Conservation (phyloP, 179 eudicot species). For the Drosera spatulata region DNA sequence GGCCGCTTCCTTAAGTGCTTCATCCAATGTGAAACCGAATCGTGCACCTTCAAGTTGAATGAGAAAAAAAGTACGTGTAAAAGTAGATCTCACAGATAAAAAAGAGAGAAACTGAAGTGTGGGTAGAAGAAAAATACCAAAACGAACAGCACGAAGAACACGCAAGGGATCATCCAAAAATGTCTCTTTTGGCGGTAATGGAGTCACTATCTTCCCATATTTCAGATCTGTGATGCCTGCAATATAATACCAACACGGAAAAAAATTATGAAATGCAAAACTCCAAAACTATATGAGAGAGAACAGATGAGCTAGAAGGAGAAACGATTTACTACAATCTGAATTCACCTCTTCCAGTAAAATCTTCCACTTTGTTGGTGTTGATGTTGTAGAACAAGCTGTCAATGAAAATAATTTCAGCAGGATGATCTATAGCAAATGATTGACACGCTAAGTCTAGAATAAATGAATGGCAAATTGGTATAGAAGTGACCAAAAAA, state of each 20-base stretch:
- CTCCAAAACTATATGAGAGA: neutral
- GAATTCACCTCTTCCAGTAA: slow-evolving; percentile 74
- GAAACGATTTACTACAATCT: neutral
- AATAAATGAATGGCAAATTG: too few relatives aligned
- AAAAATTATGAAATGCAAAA: neutral
- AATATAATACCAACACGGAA: slow-evolving; percentile 3
- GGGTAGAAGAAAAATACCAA: slow-evolving; percentile 32
- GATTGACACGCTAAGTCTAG: neutral
- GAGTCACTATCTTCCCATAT: slow-evolving; percentile 88
- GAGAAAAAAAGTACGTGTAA: neutral
- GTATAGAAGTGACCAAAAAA: too few relatives aligned
- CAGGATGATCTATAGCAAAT: slow-evolving; percentile 2
- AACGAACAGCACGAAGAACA: slow-evolving; percentile 95
- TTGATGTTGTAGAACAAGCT: slow-evolving; percentile 96
- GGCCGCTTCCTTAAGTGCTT: slow-evolving; percentile 74
- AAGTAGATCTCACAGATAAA: neutral
- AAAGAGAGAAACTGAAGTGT: neutral
- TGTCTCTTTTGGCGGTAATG: slow-evolving; percentile 84
- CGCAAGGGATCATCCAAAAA: slow-evolving; percentile 95
- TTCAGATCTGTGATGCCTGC: slow-evolving; percentile 68
- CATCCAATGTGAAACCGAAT: slow-evolving; percentile 67
- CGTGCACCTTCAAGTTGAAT: slow-evolving; percentile 49
- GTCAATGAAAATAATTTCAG: slow-evolving; percentile 16
- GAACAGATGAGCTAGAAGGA: neutral
- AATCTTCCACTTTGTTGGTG: slow-evolving; percentile 72